A percentile compares a stretch with the other conserved stretches of the same genome.
phyloP scores from a whole-genome alignment of 352 stramenopile genomes.

The Lagenidium giganteum region DNA sequence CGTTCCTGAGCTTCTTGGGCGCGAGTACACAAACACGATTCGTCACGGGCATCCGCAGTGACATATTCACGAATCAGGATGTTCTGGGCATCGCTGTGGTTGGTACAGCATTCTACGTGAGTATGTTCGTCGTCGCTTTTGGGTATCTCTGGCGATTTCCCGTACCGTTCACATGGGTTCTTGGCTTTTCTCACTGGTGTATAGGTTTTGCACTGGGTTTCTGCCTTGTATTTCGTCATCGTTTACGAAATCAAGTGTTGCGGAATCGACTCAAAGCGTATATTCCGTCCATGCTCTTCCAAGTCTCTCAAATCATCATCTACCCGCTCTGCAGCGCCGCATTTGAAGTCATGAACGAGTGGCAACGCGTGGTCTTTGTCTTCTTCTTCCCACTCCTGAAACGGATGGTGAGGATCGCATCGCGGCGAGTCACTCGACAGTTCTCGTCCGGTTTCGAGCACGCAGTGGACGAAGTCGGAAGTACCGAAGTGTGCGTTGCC shows the following conservation, averaged over 20 bases:
- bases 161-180: slow-evolving; percentile 9
- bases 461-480: slow-evolving; percentile 3
- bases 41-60: background rate
- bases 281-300: slow-evolving; percentile 1
- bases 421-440: background rate
- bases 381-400: slow-evolving; percentile 8
- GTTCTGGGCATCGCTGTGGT: background rate
- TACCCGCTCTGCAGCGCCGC: slow-evolving; percentile 5
- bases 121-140: background rate
- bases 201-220: no score
- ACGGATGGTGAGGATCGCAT: background rate
- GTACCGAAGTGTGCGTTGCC: slow-evolving; percentile 8
- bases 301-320: slow-evolving; percentile 8
- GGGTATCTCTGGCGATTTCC: slow-evolving; percentile 11
- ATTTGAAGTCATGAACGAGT: background rate
- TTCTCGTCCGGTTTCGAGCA: background rate
- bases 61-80: slow-evolving; percentile 1
- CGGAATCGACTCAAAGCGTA: slow-evolving; percentile 3
- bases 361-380: background rate
- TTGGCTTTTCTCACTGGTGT: background rate
- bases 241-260: no score
- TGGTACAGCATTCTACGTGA: background rate
- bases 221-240: no score
- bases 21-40: background rate
- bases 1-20: background rate